Evolutionary conservation across 352 stramenopile genomes (phyloP).

Genomic region (Plasmopara viticola): DNA sequence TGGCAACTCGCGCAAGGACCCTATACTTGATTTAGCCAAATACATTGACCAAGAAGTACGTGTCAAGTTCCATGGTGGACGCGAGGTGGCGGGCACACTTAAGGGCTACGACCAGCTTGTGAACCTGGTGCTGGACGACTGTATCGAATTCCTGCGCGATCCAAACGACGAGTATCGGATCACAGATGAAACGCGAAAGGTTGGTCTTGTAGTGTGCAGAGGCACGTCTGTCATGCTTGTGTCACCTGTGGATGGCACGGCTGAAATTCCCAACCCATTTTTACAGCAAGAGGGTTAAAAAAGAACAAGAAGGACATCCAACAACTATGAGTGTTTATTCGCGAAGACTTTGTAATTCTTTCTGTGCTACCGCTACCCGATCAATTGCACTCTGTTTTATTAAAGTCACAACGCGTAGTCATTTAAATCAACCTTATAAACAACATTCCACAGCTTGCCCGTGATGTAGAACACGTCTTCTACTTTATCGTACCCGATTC

Average conservation of each 20-base stretch:
- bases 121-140: conserved; percentile 96
- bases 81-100: conserved; percentile 89
- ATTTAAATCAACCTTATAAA: conserved; percentile 85
- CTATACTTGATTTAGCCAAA: conserved; percentile 92
- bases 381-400: too few relatives aligned
- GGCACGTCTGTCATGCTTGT: conserved; percentile 90
- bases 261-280: conserved; percentile 91
- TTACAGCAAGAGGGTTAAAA: conserved; percentile 74
- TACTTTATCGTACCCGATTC: conserved; percentile 88
- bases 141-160: conserved; percentile 92
- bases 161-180: conserved; percentile 85
- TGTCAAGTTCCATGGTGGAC: conserved; percentile 92
- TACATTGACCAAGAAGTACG: conserved; percentile 92
- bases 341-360: neutral
- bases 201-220: conserved; percentile 92
- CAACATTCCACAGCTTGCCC: conserved; percentile 88
- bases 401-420: conserved; percentile 27
- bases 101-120: conserved; percentile 96
- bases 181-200: conserved; percentile 87
- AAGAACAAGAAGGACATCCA: neutral
- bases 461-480: conserved; percentile 91
- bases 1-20: conserved; percentile 50
- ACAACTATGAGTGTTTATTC: neutral
- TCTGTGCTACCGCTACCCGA: conserved; percentile 3
- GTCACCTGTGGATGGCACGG: conserved; percentile 85